Evolutionary conservation across 1,284 basidiomycete genomes (phyloP).

Genomic region (Schizopora paradoxa): DNA sequence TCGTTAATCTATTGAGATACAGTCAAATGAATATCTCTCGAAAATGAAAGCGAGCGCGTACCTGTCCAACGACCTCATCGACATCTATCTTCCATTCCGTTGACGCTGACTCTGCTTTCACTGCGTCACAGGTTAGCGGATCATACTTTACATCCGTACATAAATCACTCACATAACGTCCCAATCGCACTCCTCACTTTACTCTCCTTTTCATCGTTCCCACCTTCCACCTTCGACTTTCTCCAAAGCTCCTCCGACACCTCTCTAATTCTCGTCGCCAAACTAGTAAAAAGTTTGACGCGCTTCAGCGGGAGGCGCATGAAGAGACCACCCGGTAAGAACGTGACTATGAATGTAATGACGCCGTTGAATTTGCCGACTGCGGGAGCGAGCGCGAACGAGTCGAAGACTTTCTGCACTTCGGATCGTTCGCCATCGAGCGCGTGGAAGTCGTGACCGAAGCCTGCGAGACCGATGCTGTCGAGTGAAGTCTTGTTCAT

Average conservation of each 20-base stretch:
- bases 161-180: slow-evolving; percentile 18
- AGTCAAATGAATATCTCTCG: background rate
- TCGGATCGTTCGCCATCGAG: slow-evolving; percentile 42
- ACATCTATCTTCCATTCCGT: slow-evolving; percentile 46
- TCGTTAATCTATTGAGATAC: slow-evolving; percentile 32
- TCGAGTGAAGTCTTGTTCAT: slow-evolving; percentile 50
- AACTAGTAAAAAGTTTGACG: slow-evolving; percentile 34
- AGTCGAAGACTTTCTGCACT: slow-evolving; percentile 44
- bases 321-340: slow-evolving; percentile 39
- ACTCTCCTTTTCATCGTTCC: no score
- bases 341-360: slow-evolving; percentile 30
- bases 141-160: slow-evolving; percentile 1
- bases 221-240: slow-evolving; percentile 37
- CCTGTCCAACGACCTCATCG: slow-evolving; percentile 64
- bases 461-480: slow-evolving; percentile 51
- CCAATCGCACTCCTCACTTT: slow-evolving; percentile 28
- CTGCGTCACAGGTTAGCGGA: slow-evolving; percentile 28
- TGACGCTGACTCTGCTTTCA: slow-evolving; percentile 44
- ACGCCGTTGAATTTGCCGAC: no score
- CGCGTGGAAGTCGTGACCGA: slow-evolving; percentile 52
- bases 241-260: slow-evolving; percentile 45
- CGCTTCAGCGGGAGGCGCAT: slow-evolving; percentile 39
- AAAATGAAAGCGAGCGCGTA: slow-evolving; percentile 8
- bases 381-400: slow-evolving; percentile 28
- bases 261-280: no score